Evolutionary conservation across 148 eudicot genomes (phyloP).

Genomic region (Gaultheria prostrata): DNA sequence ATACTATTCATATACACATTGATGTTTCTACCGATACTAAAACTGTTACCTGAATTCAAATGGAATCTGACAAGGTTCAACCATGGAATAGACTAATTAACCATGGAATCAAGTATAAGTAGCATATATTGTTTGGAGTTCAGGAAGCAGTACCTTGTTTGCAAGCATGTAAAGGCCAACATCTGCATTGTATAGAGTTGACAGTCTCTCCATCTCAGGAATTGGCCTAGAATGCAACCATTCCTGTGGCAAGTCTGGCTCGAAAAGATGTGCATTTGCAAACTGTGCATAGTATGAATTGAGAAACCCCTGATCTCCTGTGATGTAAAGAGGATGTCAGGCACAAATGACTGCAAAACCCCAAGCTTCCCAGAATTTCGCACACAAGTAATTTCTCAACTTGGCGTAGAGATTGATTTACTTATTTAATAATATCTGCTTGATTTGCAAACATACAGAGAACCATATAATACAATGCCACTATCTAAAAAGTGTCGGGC

Average conservation of each 20-base stretch:
- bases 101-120: background rate
- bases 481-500: background rate
- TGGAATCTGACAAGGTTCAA: background rate
- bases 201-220: slow-evolving; percentile 90
- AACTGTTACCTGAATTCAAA: background rate
- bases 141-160: slow-evolving; percentile 62
- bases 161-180: slow-evolving; percentile 99
- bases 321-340: slow-evolving; percentile 13
- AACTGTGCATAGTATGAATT: slow-evolving; percentile 83
- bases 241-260: slow-evolving; percentile 55
- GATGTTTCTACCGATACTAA: background rate
- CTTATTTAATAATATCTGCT: background rate
- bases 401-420: background rate
- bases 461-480: background rate
- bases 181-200: slow-evolving; percentile 97
- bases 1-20: background rate
- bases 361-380: background rate
- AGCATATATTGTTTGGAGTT: background rate
- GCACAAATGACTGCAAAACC: background rate
- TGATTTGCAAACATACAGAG: background rate
- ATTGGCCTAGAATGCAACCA: slow-evolving; percentile 55
- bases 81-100: background rate
- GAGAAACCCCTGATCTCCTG: slow-evolving; percentile 98
- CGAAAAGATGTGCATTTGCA: slow-evolving; percentile 79
- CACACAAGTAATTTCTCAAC: background rate